Evolutionary conservation across 2,329 filamentous ascomycete genomes (phyloP).

Genomic region (Nigrospora osmanthi): DNA sequence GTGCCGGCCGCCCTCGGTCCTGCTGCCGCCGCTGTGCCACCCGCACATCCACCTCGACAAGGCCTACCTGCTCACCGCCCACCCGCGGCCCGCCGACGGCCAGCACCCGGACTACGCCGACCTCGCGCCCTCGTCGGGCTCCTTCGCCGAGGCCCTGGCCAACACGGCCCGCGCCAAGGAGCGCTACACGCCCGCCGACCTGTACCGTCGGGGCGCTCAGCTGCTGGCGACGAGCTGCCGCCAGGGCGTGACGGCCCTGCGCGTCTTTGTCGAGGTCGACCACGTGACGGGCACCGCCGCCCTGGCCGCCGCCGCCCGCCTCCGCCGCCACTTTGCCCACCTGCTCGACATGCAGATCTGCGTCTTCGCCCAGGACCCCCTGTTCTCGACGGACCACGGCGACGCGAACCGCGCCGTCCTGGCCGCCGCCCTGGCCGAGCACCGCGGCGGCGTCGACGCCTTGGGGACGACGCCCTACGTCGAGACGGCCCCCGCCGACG

Average conservation of each 20-base stretch:
- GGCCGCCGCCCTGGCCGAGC: constrained; percentile 17
- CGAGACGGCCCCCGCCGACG: constrained; percentile 40
- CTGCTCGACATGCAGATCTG: constrained; percentile 58
- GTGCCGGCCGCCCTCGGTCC: constrained; percentile 12
- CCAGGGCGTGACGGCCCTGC: constrained; percentile 60
- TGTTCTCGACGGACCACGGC: constrained; percentile 48
- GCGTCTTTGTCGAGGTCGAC: constrained; percentile 67
- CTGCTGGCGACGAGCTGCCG: constrained; percentile 57
- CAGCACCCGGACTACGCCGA: constrained; percentile 48
- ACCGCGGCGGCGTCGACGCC: constrained; percentile 39
- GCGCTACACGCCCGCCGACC: constrained; percentile 52
- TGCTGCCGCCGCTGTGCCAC: constrained; percentile 49
- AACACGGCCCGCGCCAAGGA: constrained; percentile 47
- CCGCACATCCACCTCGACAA: constrained; percentile 69
- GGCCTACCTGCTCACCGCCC: constrained; percentile 45
- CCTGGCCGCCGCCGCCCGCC: constrained; percentile 42
- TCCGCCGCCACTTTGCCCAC: constrained; percentile 46
- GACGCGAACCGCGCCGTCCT: constrained; percentile 42
- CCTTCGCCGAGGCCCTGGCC: constrained; percentile 57
- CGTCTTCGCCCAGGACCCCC: constrained; percentile 62
- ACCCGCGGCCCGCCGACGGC: constrained; percentile 8
- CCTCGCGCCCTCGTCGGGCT: constrained; percentile 50
- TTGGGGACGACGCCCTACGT: constrained; percentile 66
- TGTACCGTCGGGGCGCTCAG: constrained; percentile 56
- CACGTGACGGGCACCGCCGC: constrained; percentile 39